These are phyloP conservation scores for Metschnikowia koreensis DNA, from an alignment of 805 yeast species.

Conservation along the genomic window DNA sequence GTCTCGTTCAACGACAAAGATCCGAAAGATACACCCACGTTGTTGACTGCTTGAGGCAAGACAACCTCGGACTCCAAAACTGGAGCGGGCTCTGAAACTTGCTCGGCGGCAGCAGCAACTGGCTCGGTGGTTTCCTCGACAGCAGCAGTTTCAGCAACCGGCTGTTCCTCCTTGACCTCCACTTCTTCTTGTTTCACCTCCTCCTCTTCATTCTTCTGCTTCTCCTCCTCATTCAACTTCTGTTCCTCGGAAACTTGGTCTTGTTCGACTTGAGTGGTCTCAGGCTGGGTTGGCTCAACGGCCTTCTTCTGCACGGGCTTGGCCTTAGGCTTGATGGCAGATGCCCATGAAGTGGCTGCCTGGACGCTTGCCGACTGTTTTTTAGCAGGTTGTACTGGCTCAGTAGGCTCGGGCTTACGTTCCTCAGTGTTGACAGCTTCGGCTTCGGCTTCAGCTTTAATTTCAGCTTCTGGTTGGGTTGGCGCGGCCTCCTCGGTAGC, in stretches of 20 bases:
- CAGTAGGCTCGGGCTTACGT: conserved; percentile 2
- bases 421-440: neutral
- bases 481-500: conserved; percentile 15
- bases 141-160: too few species aligned
- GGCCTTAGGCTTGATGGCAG: conserved; percentile 54
- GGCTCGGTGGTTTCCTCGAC: neutral
- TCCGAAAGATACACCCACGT: conserved; percentile 64
- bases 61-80: conserved; percentile 39
- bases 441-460: too few species aligned
- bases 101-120: conserved; percentile 37
- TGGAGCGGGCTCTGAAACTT: conserved; percentile 52
- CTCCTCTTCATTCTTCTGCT: too few species aligned
- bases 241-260: conserved; percentile 44
- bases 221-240: conserved; percentile 11
- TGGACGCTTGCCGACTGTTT: conserved; percentile 11
- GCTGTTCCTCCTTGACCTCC: too few species aligned
- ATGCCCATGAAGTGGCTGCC: conserved; percentile 57
- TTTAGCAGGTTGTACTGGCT: conserved; percentile 2
- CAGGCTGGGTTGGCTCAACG: conserved; percentile 23
- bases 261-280: conserved; percentile 24
- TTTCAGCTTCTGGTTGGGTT: neutral
- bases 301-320: conserved; percentile 39
- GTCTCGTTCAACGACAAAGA: conserved; percentile 51
- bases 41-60: conserved; percentile 51
- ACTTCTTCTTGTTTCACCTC: too few species aligned